These are phyloP conservation scores for Phytophthora pinifolia DNA, from an alignment of 352 stramenopile species.

Conservation along the genomic window DNA sequence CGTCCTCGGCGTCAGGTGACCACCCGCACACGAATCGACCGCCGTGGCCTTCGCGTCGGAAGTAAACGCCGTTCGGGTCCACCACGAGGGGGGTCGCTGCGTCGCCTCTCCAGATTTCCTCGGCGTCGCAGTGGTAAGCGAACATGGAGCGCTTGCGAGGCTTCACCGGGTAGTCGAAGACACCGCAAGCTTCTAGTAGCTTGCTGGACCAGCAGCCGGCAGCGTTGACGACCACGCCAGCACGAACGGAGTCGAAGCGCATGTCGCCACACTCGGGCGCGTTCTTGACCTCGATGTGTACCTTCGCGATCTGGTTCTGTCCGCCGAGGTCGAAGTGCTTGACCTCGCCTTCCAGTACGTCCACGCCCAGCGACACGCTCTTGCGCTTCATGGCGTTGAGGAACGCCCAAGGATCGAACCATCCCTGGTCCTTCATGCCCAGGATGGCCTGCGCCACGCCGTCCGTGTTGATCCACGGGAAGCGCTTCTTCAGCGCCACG, in stretches of 20 bases:
- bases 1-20: conserved; percentile 56
- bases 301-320: conserved; percentile 58
- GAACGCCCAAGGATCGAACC: conserved; percentile 87
- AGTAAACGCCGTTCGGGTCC: conserved; percentile 78
- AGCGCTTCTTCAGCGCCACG: conserved; percentile 54
- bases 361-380: conserved; percentile 64
- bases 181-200: conserved; percentile 61
- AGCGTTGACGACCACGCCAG: conserved; percentile 77
- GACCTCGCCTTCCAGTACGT: conserved; percentile 73
- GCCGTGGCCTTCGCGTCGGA: conserved; percentile 66
- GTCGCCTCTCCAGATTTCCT: conserved; percentile 72
- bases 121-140: conserved; percentile 71
- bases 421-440: conserved; percentile 72
- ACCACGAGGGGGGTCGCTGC: conserved; percentile 71
- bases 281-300: conserved; percentile 48
- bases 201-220: conserved; percentile 73
- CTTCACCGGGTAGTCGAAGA: conserved; percentile 74
- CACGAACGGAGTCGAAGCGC: conserved; percentile 33
- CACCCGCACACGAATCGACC: conserved; percentile 77
- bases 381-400: conserved; percentile 77
- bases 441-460: conserved; percentile 61
- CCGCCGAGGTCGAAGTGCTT: conserved; percentile 59
- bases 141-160: conserved; percentile 82
- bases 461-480: conserved; percentile 77
- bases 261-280: conserved; percentile 19